Percentiles rank a stretch among this genome's conserved stretches.
Conservation (phyloP, 2,329 filamentous ascomycete genomes). For the Botrytis fabae region DNA sequence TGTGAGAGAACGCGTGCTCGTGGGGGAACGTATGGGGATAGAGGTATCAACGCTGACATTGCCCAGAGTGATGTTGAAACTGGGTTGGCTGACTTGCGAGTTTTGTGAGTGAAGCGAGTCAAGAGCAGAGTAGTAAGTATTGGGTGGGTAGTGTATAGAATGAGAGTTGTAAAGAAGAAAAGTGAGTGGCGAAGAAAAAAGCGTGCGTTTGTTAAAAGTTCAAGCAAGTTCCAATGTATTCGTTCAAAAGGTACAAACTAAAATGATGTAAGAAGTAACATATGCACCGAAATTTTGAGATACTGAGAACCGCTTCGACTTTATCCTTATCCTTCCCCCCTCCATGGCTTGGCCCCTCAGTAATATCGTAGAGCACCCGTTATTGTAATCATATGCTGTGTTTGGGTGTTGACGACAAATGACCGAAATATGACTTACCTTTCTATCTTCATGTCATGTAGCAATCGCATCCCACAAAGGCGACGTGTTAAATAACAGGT, state of each 20-base stretch:
- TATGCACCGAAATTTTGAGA: conserved; percentile 6
- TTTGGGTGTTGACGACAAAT: conserved; percentile 15
- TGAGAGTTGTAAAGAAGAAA: not conserved
- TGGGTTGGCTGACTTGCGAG: not conserved
- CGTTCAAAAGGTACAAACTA: conserved; percentile 1
- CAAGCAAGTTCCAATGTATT: not conserved
- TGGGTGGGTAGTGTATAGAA: not conserved
- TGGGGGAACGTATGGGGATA: conserved; percentile 17
- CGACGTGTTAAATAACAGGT: conserved; percentile 28
- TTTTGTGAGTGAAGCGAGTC: not conserved
- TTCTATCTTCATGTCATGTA: conserved; percentile 33
- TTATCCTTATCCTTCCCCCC: conserved; percentile 11
- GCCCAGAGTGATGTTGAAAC: conserved; percentile 1
- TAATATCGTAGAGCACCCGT: conserved; percentile 12
- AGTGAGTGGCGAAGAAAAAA: not conserved
- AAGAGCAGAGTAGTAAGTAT: not conserved
- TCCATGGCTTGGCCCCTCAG: conserved; percentile 11
- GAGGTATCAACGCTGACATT: conserved; percentile 23
- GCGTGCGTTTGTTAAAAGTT: not conserved
- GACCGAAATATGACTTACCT: conserved; percentile 28
- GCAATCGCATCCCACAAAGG: conserved; percentile 24
- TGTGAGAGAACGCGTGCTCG: conserved; percentile 20
- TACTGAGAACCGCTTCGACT: conserved; percentile 16
- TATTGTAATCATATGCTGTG: conserved; percentile 16
- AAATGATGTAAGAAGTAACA: conserved; percentile 15